These are phyloP conservation scores for Diutina siamensis DNA, from an alignment of 1,139 yeast genomes.

Conservation along the genomic window DNA sequence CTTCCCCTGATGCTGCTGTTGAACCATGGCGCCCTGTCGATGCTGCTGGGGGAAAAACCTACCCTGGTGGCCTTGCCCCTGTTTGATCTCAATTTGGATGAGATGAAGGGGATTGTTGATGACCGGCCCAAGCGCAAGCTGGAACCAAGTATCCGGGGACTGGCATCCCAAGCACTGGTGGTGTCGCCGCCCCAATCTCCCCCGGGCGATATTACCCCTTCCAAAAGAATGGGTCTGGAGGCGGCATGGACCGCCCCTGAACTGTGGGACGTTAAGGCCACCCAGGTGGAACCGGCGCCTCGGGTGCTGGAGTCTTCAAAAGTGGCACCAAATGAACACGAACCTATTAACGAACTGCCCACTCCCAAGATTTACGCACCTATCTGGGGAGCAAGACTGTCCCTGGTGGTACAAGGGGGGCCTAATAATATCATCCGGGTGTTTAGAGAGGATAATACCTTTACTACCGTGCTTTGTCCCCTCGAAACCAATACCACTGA, in stretches of 20 bases:
- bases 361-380: background rate
- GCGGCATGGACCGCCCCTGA: constrained; percentile 60
- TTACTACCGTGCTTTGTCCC: constrained; percentile 68
- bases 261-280: constrained; percentile 63
- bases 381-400: background rate
- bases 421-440: constrained; percentile 52
- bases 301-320: background rate
- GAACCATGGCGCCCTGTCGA: constrained; percentile 9
- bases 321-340: background rate
- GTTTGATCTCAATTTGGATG: constrained; percentile 37
- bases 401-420: constrained; percentile 11
- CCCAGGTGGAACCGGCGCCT: constrained; percentile 7
- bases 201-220: background rate
- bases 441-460: constrained; percentile 71
- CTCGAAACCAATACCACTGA: constrained; percentile 71
- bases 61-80: constrained; percentile 15
- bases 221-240: background rate
- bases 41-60: background rate
- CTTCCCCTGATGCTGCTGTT: constrained; percentile 26
- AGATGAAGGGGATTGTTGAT: constrained; percentile 43
- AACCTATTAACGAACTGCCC: background rate
- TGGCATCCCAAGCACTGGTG: background rate
- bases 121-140: constrained; percentile 8
- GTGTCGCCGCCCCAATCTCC: background rate
- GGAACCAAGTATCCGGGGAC: background rate